Evolutionary conservation across 495 filamentous ascomycete species (phyloP).

Genomic region (Lentithecium fluviatile): DNA sequence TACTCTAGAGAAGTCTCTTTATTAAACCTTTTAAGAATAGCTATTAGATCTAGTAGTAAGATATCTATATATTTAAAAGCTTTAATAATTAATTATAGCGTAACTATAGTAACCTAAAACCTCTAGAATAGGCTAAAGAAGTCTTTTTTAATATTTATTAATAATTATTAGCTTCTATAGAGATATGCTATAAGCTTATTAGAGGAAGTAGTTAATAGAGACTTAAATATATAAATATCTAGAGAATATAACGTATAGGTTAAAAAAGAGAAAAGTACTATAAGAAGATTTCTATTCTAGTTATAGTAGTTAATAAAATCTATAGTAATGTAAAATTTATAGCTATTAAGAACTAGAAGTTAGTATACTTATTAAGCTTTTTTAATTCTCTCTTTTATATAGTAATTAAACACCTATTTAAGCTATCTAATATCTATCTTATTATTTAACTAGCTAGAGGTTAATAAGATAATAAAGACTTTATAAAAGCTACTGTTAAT

Average conservation of each 20-base stretch:
- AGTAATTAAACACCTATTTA: no score
- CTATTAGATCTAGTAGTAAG: not conserved
- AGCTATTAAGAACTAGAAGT: no score
- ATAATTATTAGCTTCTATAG: conserved; percentile 1
- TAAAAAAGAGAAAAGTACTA: conserved; percentile 5
- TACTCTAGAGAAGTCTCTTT: no score
- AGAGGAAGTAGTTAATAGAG: conserved; percentile 9
- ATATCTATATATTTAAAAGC: conserved; percentile 1
- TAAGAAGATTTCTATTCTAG: conserved; percentile 17
- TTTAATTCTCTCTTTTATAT: no score
- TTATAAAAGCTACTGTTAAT: no score
- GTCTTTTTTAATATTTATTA: conserved; percentile 4
- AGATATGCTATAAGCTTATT: conserved; percentile 3
- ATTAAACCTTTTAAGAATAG: conserved; percentile 4
- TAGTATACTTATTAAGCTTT: no score
- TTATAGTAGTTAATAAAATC: conserved; percentile 12
- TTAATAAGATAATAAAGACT: no score
- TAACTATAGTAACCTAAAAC: not conserved
- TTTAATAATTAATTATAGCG: not conserved
- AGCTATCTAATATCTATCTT: no score
- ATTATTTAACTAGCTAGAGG: no score
- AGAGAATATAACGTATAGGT: conserved; percentile 22
- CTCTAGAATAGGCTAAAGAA: conserved; percentile 11
- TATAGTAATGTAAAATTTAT: conserved; percentile 29
- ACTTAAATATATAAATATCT: conserved; percentile 16